Evolutionary conservation across 495 filamentous ascomycete genomes (phyloP).

Genomic region (Parathielavia hyrcaniae): DNA sequence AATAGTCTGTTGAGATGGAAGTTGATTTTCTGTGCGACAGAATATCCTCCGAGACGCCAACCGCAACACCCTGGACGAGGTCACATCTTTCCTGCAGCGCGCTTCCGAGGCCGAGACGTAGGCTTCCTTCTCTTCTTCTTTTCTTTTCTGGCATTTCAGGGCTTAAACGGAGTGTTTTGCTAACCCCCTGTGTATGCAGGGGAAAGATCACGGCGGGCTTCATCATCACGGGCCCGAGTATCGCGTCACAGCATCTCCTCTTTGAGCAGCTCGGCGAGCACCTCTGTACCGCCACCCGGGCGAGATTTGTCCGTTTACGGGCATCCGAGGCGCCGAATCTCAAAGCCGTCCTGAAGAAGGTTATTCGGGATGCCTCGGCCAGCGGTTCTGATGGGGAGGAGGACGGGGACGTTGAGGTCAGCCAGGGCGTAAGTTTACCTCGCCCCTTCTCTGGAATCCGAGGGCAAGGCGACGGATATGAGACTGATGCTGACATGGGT

Average conservation of each 20-base stretch:
- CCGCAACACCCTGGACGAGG: conserved; percentile 52
- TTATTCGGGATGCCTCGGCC: conserved; percentile 56
- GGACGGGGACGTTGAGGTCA: conserved; percentile 45
- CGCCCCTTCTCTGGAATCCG: not conserved
- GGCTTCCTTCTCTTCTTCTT: too few relatives aligned
- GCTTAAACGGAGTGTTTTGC: conserved; percentile 16
- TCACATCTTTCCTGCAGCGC: conserved; percentile 67
- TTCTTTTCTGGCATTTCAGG: not conserved
- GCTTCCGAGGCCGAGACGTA: conserved; percentile 37
- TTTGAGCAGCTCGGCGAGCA: conserved; percentile 60
- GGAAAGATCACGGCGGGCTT: conserved; percentile 66
- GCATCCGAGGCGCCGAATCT: conserved; percentile 76
- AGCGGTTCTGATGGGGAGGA: conserved; percentile 31
- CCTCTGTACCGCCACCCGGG: conserved; percentile 44
- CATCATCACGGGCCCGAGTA: conserved; percentile 79
- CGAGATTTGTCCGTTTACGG: conserved; percentile 60
- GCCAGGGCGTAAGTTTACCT: conserved; percentile 49
- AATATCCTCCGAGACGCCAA: conserved; percentile 59
- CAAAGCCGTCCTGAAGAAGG: conserved; percentile 73
- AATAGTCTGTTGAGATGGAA: too few relatives aligned
- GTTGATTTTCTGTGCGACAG: too few relatives aligned
- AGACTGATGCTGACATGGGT: not conserved
- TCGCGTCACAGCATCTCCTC: conserved; percentile 67
- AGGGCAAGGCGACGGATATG: not conserved
- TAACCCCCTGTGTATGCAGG: not conserved